Percentiles rank a stretch among this genome's conserved stretches.
phyloP scores from a whole-genome alignment of 441 rosid genomes.

The Bruguiera hainesii region DNA sequence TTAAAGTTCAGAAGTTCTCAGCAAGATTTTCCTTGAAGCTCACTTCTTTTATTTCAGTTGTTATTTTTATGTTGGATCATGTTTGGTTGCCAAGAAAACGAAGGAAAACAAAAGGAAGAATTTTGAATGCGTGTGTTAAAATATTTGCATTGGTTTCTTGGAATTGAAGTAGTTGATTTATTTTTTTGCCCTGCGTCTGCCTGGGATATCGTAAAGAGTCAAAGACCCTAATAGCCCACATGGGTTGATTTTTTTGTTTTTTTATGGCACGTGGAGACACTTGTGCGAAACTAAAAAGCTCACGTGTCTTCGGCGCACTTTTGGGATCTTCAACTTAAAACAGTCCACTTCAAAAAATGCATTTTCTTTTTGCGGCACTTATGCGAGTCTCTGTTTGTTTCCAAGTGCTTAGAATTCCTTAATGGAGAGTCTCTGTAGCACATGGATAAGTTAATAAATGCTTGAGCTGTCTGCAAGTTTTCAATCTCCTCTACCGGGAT shows the following conservation, averaged over 20 bases:
- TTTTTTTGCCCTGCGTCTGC: not conserved
- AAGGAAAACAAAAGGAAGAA: not conserved
- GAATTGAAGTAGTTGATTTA: not conserved
- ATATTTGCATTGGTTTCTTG: not conserved
- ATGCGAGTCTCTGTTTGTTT: not conserved
- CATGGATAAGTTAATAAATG: constrained; percentile 20
- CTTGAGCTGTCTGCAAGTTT: constrained; percentile 17
- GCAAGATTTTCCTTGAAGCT: not conserved
- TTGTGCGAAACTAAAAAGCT: constrained; percentile 12
- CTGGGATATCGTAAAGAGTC: not conserved
- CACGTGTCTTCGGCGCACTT: constrained; percentile 58
- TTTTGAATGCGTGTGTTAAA: not conserved
- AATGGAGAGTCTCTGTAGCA: constrained; percentile 5
- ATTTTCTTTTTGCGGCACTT: not conserved
- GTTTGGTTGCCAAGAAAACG: constrained; percentile 33
- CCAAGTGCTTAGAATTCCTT: constrained; percentile 24
- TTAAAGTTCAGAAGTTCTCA: not conserved
- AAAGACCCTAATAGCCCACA: not conserved
- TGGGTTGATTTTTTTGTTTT: not conserved
- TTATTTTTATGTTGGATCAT: not conserved
- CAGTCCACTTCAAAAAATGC: constrained; percentile 22
- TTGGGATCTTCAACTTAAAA: constrained; percentile 54
- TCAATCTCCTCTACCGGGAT: constrained; percentile 4
- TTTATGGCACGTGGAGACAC: constrained; percentile 4
- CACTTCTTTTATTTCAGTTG: not conserved